Evolutionary conservation across 148 eudicot genomes (phyloP).

Genomic region (Arbutus unedo): DNA sequence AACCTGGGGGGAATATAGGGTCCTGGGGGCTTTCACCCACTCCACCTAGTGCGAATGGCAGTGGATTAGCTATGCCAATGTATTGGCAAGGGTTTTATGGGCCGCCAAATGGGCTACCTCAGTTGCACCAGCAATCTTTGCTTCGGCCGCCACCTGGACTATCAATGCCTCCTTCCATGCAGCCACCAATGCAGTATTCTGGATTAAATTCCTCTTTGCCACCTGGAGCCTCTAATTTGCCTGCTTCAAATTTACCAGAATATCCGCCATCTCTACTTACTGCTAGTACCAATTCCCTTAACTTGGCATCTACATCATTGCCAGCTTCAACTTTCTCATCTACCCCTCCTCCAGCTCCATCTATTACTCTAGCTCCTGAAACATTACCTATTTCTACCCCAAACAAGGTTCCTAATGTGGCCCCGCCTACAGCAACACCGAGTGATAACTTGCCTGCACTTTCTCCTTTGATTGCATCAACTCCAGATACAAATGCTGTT

Average conservation of each 20-base stretch:
- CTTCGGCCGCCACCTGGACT: conserved; percentile 71
- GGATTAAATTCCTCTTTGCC: conserved; percentile 52
- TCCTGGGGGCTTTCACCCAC: conserved; percentile 76
- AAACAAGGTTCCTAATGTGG: conserved; percentile 36
- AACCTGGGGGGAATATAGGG: conserved; percentile 63
- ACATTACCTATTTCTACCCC: conserved; percentile 29
- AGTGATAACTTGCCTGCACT: conserved; percentile 34
- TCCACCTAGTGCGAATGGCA: conserved; percentile 52
- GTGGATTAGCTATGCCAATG: conserved; percentile 71
- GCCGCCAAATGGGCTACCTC: conserved; percentile 69
- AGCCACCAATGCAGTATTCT: conserved; percentile 62
- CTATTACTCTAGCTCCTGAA: conserved; percentile 38
- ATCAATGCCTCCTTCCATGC: conserved; percentile 56
- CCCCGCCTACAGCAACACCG: conserved; percentile 24
- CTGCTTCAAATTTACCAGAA: conserved; percentile 50
- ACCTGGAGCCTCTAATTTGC: conserved; percentile 40
- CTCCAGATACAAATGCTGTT: conserved; percentile 34
- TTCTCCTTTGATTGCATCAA: conserved; percentile 31
- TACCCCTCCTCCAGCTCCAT: conserved; percentile 47
- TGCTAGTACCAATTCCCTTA: conserved; percentile 32
- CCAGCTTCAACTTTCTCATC: conserved; percentile 31
- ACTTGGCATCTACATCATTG: conserved; percentile 37
- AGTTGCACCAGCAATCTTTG: conserved; percentile 67
- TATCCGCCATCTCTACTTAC: conserved; percentile 38
- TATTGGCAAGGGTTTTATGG: conserved; percentile 86